These are phyloP conservation scores for Solanum virginianum DNA, from an alignment of 257 asterid genomes.

Conservation along the genomic window DNA sequence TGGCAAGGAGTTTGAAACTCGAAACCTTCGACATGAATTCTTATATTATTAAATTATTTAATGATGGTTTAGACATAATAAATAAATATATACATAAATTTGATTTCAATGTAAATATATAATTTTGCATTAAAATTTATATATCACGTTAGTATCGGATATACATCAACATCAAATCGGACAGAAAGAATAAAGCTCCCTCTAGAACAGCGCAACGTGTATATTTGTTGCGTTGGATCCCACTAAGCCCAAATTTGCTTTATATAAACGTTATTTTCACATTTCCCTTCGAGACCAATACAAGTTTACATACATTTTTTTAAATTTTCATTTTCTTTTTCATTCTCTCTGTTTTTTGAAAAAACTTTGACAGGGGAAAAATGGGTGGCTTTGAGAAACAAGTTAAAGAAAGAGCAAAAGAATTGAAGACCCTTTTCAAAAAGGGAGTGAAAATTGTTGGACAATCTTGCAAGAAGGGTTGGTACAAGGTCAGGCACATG, in stretches of 20 bases:
- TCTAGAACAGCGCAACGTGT: neutral
- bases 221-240: neutral
- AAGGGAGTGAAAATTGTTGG: slow-evolving; percentile 41
- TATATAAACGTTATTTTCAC: neutral
- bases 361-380: neutral
- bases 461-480: slow-evolving; percentile 54
- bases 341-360: neutral
- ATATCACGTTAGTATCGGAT: too few relatives aligned
- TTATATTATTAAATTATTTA: too few relatives aligned
- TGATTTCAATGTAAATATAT: too few relatives aligned
- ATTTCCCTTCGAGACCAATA: neutral
- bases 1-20: too few relatives aligned
- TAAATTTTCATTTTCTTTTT: neutral
- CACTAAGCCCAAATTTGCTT: neutral
- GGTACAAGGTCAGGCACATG: slow-evolving; percentile 44
- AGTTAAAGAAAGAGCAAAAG: slow-evolving; percentile 41
- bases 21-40: too few relatives aligned
- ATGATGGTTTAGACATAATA: too few relatives aligned
- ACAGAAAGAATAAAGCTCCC: neutral
- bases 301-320: neutral
- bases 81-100: too few relatives aligned
- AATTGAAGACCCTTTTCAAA: slow-evolving; percentile 23
- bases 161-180: too few relatives aligned
- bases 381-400: slow-evolving; percentile 44
- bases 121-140: too few relatives aligned